Conservation (phyloP, 495 filamentous ascomycete species). For the Penicillium diatomitis region DNA sequence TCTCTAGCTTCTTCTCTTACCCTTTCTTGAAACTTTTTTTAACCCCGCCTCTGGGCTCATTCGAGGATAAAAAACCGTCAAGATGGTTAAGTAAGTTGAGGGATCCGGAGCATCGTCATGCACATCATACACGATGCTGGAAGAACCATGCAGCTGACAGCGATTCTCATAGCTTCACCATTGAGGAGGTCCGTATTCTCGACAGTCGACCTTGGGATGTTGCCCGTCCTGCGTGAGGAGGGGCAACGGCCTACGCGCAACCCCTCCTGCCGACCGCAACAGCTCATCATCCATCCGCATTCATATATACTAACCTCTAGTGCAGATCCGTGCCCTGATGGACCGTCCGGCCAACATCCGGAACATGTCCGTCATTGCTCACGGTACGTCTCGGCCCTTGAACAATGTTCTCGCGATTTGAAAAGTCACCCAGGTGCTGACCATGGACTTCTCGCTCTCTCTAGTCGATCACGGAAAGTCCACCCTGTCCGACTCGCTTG, state of each 20-base stretch:
- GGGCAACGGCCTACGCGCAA: background rate
- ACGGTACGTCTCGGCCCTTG: slow-evolving; percentile 47
- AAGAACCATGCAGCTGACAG: slow-evolving; percentile 16
- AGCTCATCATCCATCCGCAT: background rate
- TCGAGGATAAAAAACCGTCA: slow-evolving; percentile 65
- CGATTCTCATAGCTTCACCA: slow-evolving; percentile 73
- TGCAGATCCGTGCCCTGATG: slow-evolving; percentile 84
- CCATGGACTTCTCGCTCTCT: slow-evolving; percentile 2
- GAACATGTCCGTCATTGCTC: slow-evolving; percentile 99
- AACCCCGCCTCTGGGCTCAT: slow-evolving; percentile 37
- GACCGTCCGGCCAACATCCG: slow-evolving; percentile 97
- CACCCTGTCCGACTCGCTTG: slow-evolving; percentile 96
- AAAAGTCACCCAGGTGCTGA: background rate
- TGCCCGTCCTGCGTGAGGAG: background rate
- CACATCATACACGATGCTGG: background rate
- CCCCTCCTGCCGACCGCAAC: background rate
- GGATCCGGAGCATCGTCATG: slow-evolving; percentile 1
- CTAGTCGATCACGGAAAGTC: slow-evolving; percentile 99
- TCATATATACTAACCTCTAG: background rate
- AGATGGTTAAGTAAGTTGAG: slow-evolving; percentile 97
- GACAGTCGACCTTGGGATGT: background rate
- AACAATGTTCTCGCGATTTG: no score
- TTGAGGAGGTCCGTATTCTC: slow-evolving; percentile 66
- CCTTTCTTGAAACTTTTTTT: slow-evolving; percentile 5
- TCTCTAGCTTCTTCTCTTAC: slow-evolving; percentile 19